Evolutionary conservation across 768 basidiomycete genomes (phyloP), one percentile per base, ranked within the genome.

Genomic region (Pisolithus microcarpus): DNA sequence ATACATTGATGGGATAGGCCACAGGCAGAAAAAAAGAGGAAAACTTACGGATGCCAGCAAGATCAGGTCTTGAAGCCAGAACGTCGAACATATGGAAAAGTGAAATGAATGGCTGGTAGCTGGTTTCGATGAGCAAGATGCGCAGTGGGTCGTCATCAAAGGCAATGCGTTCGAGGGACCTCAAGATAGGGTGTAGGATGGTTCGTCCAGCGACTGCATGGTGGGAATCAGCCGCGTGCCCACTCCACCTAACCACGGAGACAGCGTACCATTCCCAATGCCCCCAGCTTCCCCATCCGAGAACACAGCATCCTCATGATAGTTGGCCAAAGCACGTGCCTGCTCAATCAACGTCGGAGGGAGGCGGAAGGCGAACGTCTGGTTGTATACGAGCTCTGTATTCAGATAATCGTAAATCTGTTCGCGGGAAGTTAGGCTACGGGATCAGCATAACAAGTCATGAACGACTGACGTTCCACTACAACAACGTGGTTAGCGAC

Each of bases 41-140:
- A n/a, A 6, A 79, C 85, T 60, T 56, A 88, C 85, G 83, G 54
- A 88, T 78, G 24, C 76, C 85, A 51, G 67, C 64, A 53, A 82
- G 62, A 53, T 81, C 75, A 4, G 83, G 81, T 52, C 78, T 68
- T 18, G 72, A 66, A 39, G 73, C 66, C 51, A 71, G 59, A 49
- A 83, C 71, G 34, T 80, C 82, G 37, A 87, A 77, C 70, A 86
- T 80, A 59, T 81, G 79, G 77, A 94, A 85, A 62, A 92, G 75
- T 8, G 87, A 90, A 60, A 91, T 80, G 76, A 92, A 88, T 5
- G 90, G 83, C 66, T 91, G 89, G 72, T 91, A 92, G 51, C 87
- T 86, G 8, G 84, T 82, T 70, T 85, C 80, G 56, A 88, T 73
- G 54, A 91, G 70, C 65, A 85, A 72, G 64, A 93, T 74, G 59